A percentile compares a stretch with the other conserved stretches of the same genome.
phyloP scores from a whole-genome alignment of 495 filamentous ascomycete species.

The Neurospora pannonica region DNA sequence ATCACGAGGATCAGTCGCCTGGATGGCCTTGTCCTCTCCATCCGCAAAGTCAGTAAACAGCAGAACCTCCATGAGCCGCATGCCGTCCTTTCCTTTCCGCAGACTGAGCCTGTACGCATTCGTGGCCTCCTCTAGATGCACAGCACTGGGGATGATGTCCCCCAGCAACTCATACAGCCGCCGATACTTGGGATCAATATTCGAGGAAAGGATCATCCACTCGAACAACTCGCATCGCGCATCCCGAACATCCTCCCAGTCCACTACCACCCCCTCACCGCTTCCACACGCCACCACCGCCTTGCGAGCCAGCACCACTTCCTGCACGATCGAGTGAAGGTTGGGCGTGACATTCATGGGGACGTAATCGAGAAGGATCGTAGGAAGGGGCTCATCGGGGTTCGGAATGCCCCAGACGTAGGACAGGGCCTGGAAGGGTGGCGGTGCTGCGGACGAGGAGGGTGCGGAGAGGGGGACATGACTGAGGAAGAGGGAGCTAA shows the following conservation, averaged over 20 bases:
- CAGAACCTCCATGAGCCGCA: conserved; percentile 4
- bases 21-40: neutral
- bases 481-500: neutral
- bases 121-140: neutral
- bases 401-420: neutral
- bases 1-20: conserved; percentile 11
- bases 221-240: conserved; percentile 1
- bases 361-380: neutral
- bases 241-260: conserved; percentile 7
- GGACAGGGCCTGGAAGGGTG: neutral
- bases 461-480: neutral
- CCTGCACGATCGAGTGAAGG: conserved; percentile 7
- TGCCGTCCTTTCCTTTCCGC: neutral
- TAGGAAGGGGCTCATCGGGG: neutral
- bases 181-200: neutral
- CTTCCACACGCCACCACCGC: neutral
- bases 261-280: neutral
- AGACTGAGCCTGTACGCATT: neutral
- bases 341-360: neutral
- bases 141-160: neutral
- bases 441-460: neutral
- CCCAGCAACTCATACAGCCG: conserved; percentile 4
- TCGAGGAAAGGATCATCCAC: conserved; percentile 1
- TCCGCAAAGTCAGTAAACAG: neutral
- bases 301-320: conserved; percentile 7